Evolutionary conservation across 305 asterid species (phyloP), one percentile per base, ranked within the genome.

Genomic region (Euphrasia arctica): DNA sequence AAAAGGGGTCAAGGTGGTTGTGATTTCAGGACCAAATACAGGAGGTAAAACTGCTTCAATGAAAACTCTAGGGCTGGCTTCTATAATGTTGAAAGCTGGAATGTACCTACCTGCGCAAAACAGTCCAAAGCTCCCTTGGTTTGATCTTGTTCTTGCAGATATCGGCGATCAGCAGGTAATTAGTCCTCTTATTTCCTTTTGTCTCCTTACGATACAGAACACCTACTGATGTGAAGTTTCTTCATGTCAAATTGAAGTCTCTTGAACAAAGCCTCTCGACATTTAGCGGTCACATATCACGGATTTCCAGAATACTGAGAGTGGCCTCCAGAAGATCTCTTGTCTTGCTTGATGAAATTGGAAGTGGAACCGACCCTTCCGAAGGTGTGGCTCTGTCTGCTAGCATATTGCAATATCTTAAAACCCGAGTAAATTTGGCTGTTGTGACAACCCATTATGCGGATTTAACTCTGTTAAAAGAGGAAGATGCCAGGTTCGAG

Each of bases 21-120:
- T 93, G 67, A 85, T 93, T 66, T 93, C 96, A 2, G 99, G 97
- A 58, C 99, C 99, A 63, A 93, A 93, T 73, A 93, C 97, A 0
- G 99, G 96, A 66, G 97, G 99, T 41, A 93, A 93, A 88, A 93
- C 96, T 32, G 97, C 97, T 77, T 90, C 99, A 67, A 84, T 93
- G 91, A 93, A 90, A 80, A 86, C 93, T 59, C 78, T 93, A 65
- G 97, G 95, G 36, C 71, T 93, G 80, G 85, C 89, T 67, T 82
- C 97, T 70, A 58, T 93, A 36, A 90, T 93, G 99, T 57, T 72
- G 72, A 90, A 93, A 78, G 96, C 99, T 65, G 99, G 96, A 70
- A 83, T 93, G 95, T 93, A 82, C 71, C 82, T 93, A 36, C 89
- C 95, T 8, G 94, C 99, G 54, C 80, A 72, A 77, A 73, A 80